A percentile compares a stretch with the other conserved stretches of the same genome.
phyloP scores from a whole-genome alignment of 2,329 filamentous ascomycete genomes.

The Helminthosporium solani region DNA sequence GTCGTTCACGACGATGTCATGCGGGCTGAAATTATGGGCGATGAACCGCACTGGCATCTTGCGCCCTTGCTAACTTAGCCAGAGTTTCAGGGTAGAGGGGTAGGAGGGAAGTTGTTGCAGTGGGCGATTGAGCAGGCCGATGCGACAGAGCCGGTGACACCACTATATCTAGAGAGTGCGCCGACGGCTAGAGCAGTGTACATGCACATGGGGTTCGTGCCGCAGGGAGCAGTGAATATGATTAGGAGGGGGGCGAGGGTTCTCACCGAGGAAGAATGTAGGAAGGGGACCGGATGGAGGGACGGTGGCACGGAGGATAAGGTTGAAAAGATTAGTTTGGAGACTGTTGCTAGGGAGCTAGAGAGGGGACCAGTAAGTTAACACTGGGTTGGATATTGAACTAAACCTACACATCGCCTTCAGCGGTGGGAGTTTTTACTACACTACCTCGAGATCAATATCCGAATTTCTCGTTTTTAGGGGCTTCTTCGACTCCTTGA shows the following conservation, averaged over 20 bases:
- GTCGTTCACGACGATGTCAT: conserved; percentile 20
- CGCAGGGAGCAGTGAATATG: conserved; percentile 16
- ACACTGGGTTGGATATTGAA: too few relatives aligned
- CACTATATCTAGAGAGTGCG: conserved; percentile 32
- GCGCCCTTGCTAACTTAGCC: conserved; percentile 31
- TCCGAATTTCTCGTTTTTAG: too few relatives aligned
- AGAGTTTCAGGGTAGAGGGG: conserved; percentile 30
- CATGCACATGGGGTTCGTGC: conserved; percentile 32
- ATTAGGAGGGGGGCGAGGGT: conserved; percentile 21
- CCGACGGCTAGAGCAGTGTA: conserved; percentile 30
- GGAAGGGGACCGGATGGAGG: too few relatives aligned
- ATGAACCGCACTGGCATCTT: conserved; percentile 36
- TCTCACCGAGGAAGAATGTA: conserved; percentile 7
- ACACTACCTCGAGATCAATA: too few relatives aligned
- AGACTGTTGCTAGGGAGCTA: conserved; percentile 4
- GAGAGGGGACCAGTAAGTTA: conserved; percentile 1
- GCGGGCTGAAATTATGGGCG: conserved; percentile 16
- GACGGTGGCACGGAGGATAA: background rate
- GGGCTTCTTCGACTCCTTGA: too few relatives aligned
- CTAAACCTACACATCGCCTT: too few relatives aligned
- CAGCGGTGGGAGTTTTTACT: too few relatives aligned
- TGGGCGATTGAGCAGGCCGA: conserved; percentile 38
- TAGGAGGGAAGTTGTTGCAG: conserved; percentile 27
- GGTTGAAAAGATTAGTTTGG: conserved; percentile 5
- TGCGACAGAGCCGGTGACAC: conserved; percentile 19